Evolutionary conservation across 139 green algal species (phyloP).

Genomic region (Axilococcus clingmanii): DNA sequence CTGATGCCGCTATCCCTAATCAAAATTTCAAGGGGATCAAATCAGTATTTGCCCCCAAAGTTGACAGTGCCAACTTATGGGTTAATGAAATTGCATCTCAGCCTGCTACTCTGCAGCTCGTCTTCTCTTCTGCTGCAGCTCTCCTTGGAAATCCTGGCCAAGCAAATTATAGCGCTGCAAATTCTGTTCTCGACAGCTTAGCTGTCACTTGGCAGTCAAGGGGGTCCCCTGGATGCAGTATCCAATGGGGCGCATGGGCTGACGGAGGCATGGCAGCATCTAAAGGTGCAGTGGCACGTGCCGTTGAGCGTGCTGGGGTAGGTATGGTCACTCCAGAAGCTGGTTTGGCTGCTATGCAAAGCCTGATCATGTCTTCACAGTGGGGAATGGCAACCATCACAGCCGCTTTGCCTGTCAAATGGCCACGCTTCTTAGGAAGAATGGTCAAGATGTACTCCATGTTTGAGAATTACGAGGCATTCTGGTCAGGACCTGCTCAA

Average conservation of each 20-base stretch:
- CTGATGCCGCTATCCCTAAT: conserved; percentile 51
- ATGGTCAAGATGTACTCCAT: conserved; percentile 17
- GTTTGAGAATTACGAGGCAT: conserved; percentile 9
- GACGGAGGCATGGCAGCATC: conserved; percentile 35
- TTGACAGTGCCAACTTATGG: conserved; percentile 1
- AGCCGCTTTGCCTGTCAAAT: conserved; percentile 31
- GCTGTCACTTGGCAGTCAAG: conserved; percentile 3
- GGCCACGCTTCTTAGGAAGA: conserved; percentile 25
- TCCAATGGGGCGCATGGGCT: conserved; percentile 63
- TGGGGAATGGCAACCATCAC: neutral
- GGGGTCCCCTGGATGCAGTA: conserved; percentile 2
- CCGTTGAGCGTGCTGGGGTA: conserved; percentile 64
- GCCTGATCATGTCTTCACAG: conserved; percentile 2
- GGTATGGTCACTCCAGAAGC: conserved; percentile 18
- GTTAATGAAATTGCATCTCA: neutral
- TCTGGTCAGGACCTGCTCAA: neutral
- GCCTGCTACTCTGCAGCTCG: conserved; percentile 3
- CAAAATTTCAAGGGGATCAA: conserved; percentile 33
- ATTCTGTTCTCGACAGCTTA: conserved; percentile 39
- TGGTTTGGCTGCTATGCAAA: conserved; percentile 13
- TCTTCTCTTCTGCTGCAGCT: conserved; percentile 59
- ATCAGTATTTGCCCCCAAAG: conserved; percentile 35
- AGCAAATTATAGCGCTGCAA: conserved; percentile 59
- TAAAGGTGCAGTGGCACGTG: conserved; percentile 7
- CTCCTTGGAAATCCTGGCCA: conserved; percentile 74